These are phyloP conservation scores for Trametes pubescens DNA, from an alignment of 1,284 basidiomycete species.

Conservation along the genomic window DNA sequence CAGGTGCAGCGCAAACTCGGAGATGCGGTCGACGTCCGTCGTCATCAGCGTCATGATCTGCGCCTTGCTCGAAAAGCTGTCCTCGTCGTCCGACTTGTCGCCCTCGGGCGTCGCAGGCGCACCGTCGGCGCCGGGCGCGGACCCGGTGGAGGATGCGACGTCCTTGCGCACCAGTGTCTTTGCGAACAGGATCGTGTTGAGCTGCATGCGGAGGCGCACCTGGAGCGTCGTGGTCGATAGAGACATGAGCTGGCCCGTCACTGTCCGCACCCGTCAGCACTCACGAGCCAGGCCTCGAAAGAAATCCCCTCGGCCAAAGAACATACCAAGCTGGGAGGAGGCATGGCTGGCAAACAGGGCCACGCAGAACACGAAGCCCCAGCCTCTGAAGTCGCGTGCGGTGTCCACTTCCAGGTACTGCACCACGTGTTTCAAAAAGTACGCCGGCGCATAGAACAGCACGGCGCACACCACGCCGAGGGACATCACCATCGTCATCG, in stretches of 20 bases:
- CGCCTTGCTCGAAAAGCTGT: slow-evolving; percentile 87
- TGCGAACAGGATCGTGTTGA: slow-evolving; percentile 87
- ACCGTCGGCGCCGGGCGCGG: slow-evolving; percentile 39
- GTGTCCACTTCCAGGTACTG: slow-evolving; percentile 75
- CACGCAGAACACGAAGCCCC: slow-evolving; percentile 67
- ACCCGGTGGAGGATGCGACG: slow-evolving; percentile 68
- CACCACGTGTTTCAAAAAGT: slow-evolving; percentile 78
- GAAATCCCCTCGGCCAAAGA: background rate
- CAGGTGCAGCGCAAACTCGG: slow-evolving; percentile 84
- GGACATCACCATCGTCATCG: slow-evolving; percentile 53
- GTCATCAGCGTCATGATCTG: slow-evolving; percentile 92
- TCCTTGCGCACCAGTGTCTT: slow-evolving; percentile 93
- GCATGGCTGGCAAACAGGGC: background rate
- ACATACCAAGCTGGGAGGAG: background rate
- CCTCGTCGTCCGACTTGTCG: slow-evolving; percentile 54
- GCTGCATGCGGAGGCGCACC: slow-evolving; percentile 80
- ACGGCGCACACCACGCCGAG: slow-evolving; percentile 71
- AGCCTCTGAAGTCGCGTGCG: slow-evolving; percentile 59
- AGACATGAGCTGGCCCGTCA: slow-evolving; percentile 70
- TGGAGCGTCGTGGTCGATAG: slow-evolving; percentile 77
- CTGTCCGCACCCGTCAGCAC: slow-evolving; percentile 23
- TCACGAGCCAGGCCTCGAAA: background rate
- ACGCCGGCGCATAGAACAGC: slow-evolving; percentile 82
- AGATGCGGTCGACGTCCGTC: slow-evolving; percentile 90
- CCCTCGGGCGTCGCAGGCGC: slow-evolving; percentile 5